Evolutionary conservation across 2,329 filamentous ascomycete genomes (phyloP), one percentile per base, ranked within the genome.

Genomic region (Trichoderma polysporum): DNA sequence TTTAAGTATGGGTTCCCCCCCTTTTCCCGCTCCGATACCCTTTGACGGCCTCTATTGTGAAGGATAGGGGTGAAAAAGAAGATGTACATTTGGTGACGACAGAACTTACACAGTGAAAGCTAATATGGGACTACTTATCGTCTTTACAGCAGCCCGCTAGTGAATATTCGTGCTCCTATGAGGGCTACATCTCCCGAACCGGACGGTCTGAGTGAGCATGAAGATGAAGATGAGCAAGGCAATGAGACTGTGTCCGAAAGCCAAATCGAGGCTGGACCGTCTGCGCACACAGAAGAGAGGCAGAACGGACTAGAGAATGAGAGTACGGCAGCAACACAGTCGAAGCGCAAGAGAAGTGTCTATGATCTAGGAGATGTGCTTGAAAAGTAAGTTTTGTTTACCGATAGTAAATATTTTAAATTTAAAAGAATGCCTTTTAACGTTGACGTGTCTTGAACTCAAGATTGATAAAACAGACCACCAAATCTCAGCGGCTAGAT

Each of bases 1-100:
- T 80, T 76, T 64, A 76, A 76, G 80, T 81, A 73, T 66, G 78
- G 9, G 1, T 22, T 22, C 12, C 10, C 27, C 15, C 27, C 7
- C 17, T 29, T 49, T 17, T 33, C 22, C 31, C 35, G 2, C 19
- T 7, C 4, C 8, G 3, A 19, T 7, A 22, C 1, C 29, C 29
- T 35, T n/a, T 53, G 27, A 8, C n/a, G 13, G 19, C 22, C 45
- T 27, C 45, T 49, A 15, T 27, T 9, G 10, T 49, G 22, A 27
- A 25, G 19, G 6, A 10, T 15, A 53, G 50, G 29, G 29, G 29
- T 29, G 9, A 2, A 17, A 25, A 45, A 13, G n/a, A 49, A n/a
- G 1, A 8, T 19, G 10, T 25, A 33, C 22, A 12, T 25, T 5
- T 17, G n/a, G 15, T 41, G 2, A 8, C 3, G 31, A 7, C 3